Conservation (phyloP, 108 stramenopile species). For the Cylindrotheca fusiformis region DNA sequence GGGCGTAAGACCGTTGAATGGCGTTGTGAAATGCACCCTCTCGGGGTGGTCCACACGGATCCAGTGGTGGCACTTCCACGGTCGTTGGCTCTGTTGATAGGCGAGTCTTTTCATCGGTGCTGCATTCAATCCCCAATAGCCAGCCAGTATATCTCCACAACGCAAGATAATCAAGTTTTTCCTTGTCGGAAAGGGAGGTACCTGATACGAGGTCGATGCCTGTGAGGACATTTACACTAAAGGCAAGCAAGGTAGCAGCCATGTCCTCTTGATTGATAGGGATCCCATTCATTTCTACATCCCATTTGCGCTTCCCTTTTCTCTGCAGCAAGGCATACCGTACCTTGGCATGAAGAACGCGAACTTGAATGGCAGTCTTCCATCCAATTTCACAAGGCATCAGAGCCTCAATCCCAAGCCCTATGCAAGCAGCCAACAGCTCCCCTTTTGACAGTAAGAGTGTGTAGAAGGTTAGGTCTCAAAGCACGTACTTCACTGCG, state of each 20-base stretch:
- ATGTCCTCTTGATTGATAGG: constrained; percentile 89
- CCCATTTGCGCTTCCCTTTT: constrained; percentile 39
- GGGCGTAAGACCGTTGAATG: constrained; percentile 35
- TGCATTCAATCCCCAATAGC: constrained; percentile 69
- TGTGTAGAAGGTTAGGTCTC: no score
- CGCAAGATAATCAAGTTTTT: constrained; percentile 72
- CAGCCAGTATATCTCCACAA: constrained; percentile 86
- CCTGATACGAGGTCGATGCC: constrained; percentile 72
- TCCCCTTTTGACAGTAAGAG: constrained; percentile 5
- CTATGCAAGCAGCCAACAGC: constrained; percentile 20
- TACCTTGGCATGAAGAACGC: constrained; percentile 82
- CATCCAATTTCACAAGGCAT: constrained; percentile 69
- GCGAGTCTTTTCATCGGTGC: constrained; percentile 8
- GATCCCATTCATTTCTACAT: constrained; percentile 50
- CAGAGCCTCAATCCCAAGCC: constrained; percentile 18
- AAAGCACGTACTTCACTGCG: constrained; percentile 40
- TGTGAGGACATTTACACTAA: constrained; percentile 64
- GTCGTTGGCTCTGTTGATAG: constrained; percentile 18
- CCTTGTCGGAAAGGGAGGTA: constrained; percentile 30
- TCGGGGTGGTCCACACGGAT: constrained; percentile 70
- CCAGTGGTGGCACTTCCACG: constrained; percentile 39
- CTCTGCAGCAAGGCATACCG: constrained; percentile 52
- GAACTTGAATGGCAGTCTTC: constrained; percentile 64
- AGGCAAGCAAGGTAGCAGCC: constrained; percentile 78
- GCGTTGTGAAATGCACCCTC: constrained; percentile 20